Conservation (phyloP, 805 yeast genomes). For the Ogataea corticis region DNA sequence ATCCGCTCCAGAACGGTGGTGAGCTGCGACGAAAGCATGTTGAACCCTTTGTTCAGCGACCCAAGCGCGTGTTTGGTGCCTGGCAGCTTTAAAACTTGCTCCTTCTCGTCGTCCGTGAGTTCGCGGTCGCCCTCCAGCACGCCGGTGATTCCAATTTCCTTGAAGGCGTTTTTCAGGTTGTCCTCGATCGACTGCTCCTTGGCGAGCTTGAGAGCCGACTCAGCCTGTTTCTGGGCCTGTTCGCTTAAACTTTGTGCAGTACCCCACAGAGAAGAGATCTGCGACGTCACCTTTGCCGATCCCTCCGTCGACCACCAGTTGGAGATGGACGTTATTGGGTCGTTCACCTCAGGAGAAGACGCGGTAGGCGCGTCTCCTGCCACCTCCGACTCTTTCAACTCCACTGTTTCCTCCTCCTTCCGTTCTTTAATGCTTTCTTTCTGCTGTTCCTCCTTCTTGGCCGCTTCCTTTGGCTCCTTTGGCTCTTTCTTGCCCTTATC, state of each 20-base stretch:
- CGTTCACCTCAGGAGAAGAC: conserved; percentile 33
- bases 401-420: not conserved
- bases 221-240: conserved; percentile 48
- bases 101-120: conserved; percentile 33
- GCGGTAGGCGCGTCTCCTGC: conserved; percentile 1
- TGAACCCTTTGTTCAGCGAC: conserved; percentile 38
- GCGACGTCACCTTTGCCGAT: conserved; percentile 58
- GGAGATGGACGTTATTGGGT: conserved; percentile 65
- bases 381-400: not conserved
- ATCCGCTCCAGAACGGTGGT: conserved; percentile 41
- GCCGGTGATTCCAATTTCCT: conserved; percentile 42
- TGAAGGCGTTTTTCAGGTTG: conserved; percentile 38
- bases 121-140: conserved; percentile 37
- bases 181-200: conserved; percentile 37
- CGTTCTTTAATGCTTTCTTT: too few species aligned
- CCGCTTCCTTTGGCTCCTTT: not conserved
- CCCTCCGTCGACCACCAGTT: conserved; percentile 79
- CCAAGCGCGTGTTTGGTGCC: conserved; percentile 36
- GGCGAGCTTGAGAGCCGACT: conserved; percentile 52
- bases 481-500: conserved; percentile 33
- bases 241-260: conserved; percentile 45
- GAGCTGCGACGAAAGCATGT: conserved; percentile 32
- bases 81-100: conserved; percentile 29
- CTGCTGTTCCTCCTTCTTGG: not conserved
- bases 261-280: conserved; percentile 69